Evolutionary conservation across 2,329 filamentous ascomycete species (phyloP).

Genomic region (Hawksworthiomyces lignivorus): DNA sequence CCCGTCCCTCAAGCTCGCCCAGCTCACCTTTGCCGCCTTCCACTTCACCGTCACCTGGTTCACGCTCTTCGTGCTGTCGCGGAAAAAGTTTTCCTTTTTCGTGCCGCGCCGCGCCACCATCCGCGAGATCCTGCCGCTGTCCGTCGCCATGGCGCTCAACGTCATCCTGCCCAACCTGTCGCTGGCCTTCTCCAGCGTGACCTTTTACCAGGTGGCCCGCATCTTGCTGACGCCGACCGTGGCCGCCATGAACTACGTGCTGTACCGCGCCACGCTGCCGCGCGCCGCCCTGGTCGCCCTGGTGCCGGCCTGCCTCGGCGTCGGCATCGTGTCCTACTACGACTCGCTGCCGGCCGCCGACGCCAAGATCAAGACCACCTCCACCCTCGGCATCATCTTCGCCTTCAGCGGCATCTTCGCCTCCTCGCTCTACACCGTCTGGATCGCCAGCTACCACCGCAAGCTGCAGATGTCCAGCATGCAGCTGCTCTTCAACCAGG

Average conservation of each 20-base stretch:
- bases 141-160: slow-evolving; percentile 59
- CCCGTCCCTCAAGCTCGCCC: slow-evolving; percentile 50
- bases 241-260: slow-evolving; percentile 55
- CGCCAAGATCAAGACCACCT: slow-evolving; percentile 46
- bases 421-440: slow-evolving; percentile 61
- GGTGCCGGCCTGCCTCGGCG: slow-evolving; percentile 54
- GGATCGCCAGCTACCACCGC: slow-evolving; percentile 58
- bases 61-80: slow-evolving; percentile 55
- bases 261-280: slow-evolving; percentile 52
- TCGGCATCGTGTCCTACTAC: slow-evolving; percentile 60
- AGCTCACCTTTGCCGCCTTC: slow-evolving; percentile 60
- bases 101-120: slow-evolving; percentile 46
- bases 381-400: slow-evolving; percentile 53
- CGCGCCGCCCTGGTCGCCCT: slow-evolving; percentile 45
- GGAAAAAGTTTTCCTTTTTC: slow-evolving; percentile 52
- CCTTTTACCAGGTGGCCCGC: slow-evolving; percentile 63
- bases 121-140: slow-evolving; percentile 54
- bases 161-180: slow-evolving; percentile 63
- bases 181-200: slow-evolving; percentile 58
- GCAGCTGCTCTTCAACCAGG: slow-evolving; percentile 63
- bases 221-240: slow-evolving; percentile 60
- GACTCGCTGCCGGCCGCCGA: slow-evolving; percentile 48
- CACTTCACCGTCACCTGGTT: slow-evolving; percentile 61
- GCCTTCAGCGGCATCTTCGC: slow-evolving; percentile 57
- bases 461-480: slow-evolving; percentile 60